phyloP scores from a whole-genome alignment of 768 basidiomycete genomes.

The Suillus americanus region DNA sequence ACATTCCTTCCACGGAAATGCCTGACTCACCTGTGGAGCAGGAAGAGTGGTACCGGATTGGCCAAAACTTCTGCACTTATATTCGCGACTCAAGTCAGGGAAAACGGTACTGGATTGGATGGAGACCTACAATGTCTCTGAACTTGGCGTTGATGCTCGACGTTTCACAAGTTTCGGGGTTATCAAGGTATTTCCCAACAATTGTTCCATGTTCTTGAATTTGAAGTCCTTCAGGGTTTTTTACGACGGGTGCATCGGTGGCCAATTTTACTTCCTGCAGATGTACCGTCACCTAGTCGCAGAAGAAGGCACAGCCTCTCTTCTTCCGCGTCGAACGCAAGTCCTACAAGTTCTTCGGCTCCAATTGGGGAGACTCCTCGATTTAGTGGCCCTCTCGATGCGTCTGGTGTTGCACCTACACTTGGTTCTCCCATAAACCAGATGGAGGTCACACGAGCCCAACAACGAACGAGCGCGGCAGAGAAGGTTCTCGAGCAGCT shows the following conservation, averaged over 20 bases:
- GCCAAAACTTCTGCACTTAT: slow-evolving; percentile 83
- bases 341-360: neutral
- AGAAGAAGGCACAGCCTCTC: slow-evolving; percentile 33
- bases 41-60: slow-evolving; percentile 74
- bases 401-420: slow-evolving; percentile 21
- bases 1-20: neutral
- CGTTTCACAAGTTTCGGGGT: slow-evolving; percentile 98
- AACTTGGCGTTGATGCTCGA: slow-evolving; percentile 81
- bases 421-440: slow-evolving; percentile 30
- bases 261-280: slow-evolving; percentile 65
- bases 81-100: slow-evolving; percentile 83
- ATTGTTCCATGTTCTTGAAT: neutral
- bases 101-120: slow-evolving; percentile 89
- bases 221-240: slow-evolving; percentile 61
- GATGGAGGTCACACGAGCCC: slow-evolving; percentile 32
- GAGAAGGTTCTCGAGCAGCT: slow-evolving; percentile 70
- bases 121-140: slow-evolving; percentile 66
- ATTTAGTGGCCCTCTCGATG: slow-evolving; percentile 22
- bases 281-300: slow-evolving; percentile 24
- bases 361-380: slow-evolving; percentile 11
- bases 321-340: slow-evolving; percentile 1
- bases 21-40: slow-evolving; percentile 15
- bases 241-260: slow-evolving; percentile 91
- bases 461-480: slow-evolving; percentile 61
- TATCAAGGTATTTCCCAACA: slow-evolving; percentile 65